Evolutionary conservation across 805 yeast genomes (phyloP), one percentile per base, ranked within the genome.

Genomic region (Hanseniaspora pseudoguilliermondii): DNA sequence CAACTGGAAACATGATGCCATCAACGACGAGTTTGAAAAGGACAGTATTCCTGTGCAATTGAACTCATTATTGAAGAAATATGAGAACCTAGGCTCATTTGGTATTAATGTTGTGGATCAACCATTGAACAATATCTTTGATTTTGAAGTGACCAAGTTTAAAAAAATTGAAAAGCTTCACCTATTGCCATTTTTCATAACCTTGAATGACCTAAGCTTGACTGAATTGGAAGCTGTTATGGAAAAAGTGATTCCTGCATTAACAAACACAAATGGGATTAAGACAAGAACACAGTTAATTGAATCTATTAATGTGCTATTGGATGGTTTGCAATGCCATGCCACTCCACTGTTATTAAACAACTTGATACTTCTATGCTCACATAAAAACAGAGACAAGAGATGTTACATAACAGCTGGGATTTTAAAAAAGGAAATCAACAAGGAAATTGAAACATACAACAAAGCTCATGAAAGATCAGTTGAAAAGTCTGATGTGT

Each of bases 351-450:
- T 60, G 59, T 51, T 60, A 60, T 13, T 66, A 79, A 3, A 69
- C 66, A 35, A 70, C 66, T 44, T 76, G 62, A 73, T 91, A 1
- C 76, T 93, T 49, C 68, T 93, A 52, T 91, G 98, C 64, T 90
- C 97, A 0, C 98, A 91, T 69, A 75, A 76, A 50, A 86, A 95
- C 11, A 81, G 97, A 67, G 98, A 91, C 66, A 90, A 88, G 67
- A 74, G 91, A 59, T 91, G 98, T 69, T 97, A 96, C 49, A 74
- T 88, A 48, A 87, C 97, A 1, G 97, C 97, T 0, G 97, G 97
- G 15, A 77, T 87, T 39, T 77, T 91, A 82, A 84, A 82, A 65
- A 82, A 79, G 60, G 88, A 85, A 59, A 79, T 91, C 67, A 95
- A 88, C 47, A 66, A 75, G n/a, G 42, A 54, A 25, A 35, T 54